These are phyloP conservation scores for Nymphaea colorata DNA, from an alignment of 164 flowering plant genomes.

Conservation along the genomic window DNA sequence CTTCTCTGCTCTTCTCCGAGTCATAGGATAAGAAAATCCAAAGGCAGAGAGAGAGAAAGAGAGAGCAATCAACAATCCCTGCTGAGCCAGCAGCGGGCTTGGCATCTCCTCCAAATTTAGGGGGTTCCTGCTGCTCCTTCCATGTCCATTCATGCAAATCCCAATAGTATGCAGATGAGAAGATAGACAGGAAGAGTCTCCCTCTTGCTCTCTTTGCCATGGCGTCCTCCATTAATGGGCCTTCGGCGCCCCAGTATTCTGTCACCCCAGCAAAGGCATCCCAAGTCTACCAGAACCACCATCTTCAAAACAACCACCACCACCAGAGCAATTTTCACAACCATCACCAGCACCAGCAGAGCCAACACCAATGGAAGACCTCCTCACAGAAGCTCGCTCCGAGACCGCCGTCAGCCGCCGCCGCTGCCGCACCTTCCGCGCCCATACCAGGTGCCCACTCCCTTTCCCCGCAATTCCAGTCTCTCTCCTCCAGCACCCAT, in stretches of 20 bases:
- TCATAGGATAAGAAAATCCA: background rate
- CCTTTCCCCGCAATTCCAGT: conserved; percentile 6
- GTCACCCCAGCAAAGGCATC: background rate
- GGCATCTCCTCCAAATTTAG: background rate
- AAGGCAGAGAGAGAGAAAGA: background rate
- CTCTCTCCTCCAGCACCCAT: conserved; percentile 27
- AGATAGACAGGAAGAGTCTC: background rate
- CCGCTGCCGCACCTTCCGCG: background rate
- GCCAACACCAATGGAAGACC: background rate
- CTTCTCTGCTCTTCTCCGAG: too few species aligned
- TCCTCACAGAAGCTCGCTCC: background rate
- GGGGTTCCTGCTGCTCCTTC: background rate
- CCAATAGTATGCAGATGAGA: background rate
- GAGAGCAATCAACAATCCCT: too few species aligned
- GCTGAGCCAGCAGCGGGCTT: background rate
- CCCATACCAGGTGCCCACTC: background rate
- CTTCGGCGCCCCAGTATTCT: background rate
- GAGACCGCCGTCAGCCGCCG: background rate
- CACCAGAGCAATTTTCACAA: background rate
- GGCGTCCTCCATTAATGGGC: background rate
- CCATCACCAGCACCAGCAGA: background rate
- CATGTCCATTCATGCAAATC: background rate
- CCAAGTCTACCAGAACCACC: background rate
- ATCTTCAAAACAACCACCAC: background rate
- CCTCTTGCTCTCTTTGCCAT: background rate